Percentiles rank a stretch among this genome's conserved stretches.
Conservation (phyloP, 2,329 filamentous ascomycete species). For the Pseudogymnoascus pannorum region DNA sequence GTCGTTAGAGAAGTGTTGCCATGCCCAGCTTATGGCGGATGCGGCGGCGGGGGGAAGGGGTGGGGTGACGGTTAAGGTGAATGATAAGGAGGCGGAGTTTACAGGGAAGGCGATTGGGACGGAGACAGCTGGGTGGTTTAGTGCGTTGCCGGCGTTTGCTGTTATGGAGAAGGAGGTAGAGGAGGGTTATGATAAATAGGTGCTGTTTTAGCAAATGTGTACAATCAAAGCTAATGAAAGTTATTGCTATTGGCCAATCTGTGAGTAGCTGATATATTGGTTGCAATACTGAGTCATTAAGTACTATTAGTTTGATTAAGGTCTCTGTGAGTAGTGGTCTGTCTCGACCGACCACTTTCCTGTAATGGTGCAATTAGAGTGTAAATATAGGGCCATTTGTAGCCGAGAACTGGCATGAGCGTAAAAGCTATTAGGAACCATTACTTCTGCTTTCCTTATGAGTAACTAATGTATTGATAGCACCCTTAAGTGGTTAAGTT, state of each 20-base stretch:
- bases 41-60: constrained; percentile 56
- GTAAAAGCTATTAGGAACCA: background rate
- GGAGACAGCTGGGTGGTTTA: constrained; percentile 59
- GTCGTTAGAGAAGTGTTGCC: constrained; percentile 42
- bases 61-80: constrained; percentile 57
- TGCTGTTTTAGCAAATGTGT: background rate
- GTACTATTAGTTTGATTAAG: no score
- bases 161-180: constrained; percentile 50
- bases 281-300: no score
- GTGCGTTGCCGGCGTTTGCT: constrained; percentile 65
- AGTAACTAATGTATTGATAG: background rate
- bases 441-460: background rate
- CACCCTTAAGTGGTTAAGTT: background rate
- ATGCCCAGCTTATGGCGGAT: constrained; percentile 46
- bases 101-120: constrained; percentile 61
- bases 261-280: background rate
- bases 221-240: background rate
- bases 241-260: background rate
- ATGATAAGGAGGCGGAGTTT: constrained; percentile 58
- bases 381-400: no score
- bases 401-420: no score
- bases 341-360: no score
- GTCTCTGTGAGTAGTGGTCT: no score
- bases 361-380: no score
- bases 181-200: constrained; percentile 5